Conservation (phyloP, 2,329 filamentous ascomycete genomes). For the Trichoderma afroharzianum region DNA sequence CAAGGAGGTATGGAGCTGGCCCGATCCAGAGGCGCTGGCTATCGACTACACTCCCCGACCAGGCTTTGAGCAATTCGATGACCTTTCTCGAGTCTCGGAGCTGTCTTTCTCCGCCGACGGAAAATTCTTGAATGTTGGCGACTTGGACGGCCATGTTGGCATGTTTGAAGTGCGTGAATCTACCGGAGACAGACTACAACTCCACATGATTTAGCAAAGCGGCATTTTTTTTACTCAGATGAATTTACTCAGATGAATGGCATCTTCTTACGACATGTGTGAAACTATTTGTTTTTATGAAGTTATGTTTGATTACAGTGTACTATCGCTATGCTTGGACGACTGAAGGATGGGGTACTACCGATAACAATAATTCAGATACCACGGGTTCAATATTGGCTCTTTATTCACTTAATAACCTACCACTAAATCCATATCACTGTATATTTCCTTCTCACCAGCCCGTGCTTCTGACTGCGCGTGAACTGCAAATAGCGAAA, state of each 20-base stretch:
- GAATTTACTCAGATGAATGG: background rate
- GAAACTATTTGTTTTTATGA: background rate
- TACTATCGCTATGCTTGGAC: background rate
- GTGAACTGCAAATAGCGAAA: background rate
- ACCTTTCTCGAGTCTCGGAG: slow-evolving; percentile 35
- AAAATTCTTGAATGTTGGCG: slow-evolving; percentile 35
- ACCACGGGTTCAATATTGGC: slow-evolving; percentile 7
- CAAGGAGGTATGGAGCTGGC: slow-evolving; percentile 38
- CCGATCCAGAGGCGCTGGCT: slow-evolving; percentile 29
- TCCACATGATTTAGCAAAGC: slow-evolving; percentile 15
- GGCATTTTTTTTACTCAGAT: background rate
- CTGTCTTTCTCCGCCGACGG: slow-evolving; percentile 38
- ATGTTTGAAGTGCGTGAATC: slow-evolving; percentile 36
- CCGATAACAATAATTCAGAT: slow-evolving; percentile 7
- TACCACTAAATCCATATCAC: background rate
- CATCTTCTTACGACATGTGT: background rate
- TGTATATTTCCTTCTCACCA: background rate
- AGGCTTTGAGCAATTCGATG: slow-evolving; percentile 32
- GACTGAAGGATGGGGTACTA: background rate
- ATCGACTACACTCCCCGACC: slow-evolving; percentile 23
- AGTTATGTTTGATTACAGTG: slow-evolving; percentile 1
- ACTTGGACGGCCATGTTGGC: slow-evolving; percentile 32
- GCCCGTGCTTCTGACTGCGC: background rate
- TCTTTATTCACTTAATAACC: background rate
- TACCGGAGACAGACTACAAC: slow-evolving; percentile 16